Percentiles rank a stretch among this genome's conserved stretches.
Conservation (phyloP, 371 early-diverging fungal genomes). For the Pancytospora epiphaga region DNA sequence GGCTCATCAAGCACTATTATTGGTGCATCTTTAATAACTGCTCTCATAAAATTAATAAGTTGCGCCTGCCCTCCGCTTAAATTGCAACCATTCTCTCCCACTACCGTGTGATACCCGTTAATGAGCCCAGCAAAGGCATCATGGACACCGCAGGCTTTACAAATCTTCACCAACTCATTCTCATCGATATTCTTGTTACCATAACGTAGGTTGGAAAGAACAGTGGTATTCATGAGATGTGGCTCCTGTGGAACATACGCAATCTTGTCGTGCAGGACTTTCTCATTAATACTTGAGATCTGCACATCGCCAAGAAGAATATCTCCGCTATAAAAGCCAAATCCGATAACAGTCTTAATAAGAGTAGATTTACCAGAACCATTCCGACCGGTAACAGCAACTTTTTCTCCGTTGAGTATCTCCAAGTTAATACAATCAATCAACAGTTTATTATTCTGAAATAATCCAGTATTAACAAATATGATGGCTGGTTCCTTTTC, state of each 20-base stretch:
- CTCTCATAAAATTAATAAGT: conserved; percentile 30
- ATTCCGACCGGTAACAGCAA: conserved; percentile 43
- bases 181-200: conserved; percentile 7
- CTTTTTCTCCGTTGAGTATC: conserved; percentile 35
- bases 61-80: conserved; percentile 40
- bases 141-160: conserved; percentile 18
- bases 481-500: not conserved
- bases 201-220: conserved; percentile 26
- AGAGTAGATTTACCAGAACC: conserved; percentile 43
- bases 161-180: conserved; percentile 23
- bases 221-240: conserved; percentile 18
- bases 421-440: conserved; percentile 7
- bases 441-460: conserved; percentile 12
- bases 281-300: conserved; percentile 17
- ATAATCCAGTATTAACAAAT: conserved; percentile 3
- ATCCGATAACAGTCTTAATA: conserved; percentile 31
- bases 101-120: conserved; percentile 20
- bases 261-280: conserved; percentile 21
- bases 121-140: conserved; percentile 12
- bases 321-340: conserved; percentile 20
- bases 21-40: conserved; percentile 33
- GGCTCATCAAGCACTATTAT: conserved; percentile 36
- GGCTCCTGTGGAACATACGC: conserved; percentile 35
- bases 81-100: conserved; percentile 20
- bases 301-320: conserved; percentile 20